These are phyloP conservation scores for Poa annua DNA, from an alignment of 176 grass and related monocot genomes.

Conservation along the genomic window DNA sequence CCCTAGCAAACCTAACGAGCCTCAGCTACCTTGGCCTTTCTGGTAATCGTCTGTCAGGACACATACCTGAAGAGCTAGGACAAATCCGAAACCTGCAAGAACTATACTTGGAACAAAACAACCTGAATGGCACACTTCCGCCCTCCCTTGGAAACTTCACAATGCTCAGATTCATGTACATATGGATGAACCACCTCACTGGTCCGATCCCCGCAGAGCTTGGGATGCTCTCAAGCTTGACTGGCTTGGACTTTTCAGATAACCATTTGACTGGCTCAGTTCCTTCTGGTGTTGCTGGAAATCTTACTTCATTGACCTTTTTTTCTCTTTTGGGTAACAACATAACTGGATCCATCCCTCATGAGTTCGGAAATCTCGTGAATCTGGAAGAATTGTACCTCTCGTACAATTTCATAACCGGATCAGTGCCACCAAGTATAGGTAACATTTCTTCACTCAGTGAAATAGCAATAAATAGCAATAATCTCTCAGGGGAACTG, in stretches of 20 bases:
- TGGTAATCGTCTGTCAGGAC: constrained; percentile 14
- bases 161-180: neutral
- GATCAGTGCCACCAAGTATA: neutral
- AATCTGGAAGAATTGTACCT: neutral
- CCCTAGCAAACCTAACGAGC: constrained; percentile 26
- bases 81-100: neutral
- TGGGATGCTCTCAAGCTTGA: neutral
- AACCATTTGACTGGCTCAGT: neutral
- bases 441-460: neutral
- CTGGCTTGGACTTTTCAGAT: neutral
- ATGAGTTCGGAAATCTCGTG: neutral
- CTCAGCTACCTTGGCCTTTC: neutral
- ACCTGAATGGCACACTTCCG: neutral
- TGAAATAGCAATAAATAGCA: fast-evolving
- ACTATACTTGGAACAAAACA: neutral
- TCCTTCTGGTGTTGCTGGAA: neutral
- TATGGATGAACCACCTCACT: neutral
- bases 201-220: neutral
- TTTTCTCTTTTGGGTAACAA: neutral
- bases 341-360: neutral
- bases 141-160: constrained; percentile 11
- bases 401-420: neutral
- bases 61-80: constrained; percentile 14
- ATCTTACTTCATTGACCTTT: neutral
- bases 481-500: neutral